Conservation (phyloP, 306 rosid species). For the Vicia sativa region DNA sequence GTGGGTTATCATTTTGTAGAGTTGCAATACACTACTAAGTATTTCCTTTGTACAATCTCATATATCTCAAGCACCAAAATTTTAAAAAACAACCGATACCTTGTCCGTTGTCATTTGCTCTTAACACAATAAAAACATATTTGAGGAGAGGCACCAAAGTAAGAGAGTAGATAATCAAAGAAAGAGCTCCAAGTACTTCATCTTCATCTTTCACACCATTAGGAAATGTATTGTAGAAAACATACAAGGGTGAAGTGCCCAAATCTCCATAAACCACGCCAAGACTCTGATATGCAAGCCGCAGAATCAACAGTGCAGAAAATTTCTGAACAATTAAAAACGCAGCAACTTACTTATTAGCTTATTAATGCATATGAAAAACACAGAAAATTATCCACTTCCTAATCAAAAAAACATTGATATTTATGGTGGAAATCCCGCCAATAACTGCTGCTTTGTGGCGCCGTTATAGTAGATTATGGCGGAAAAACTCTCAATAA, state of each 20-base stretch:
- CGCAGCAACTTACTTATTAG: slow-evolving; percentile 15
- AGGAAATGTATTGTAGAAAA: slow-evolving; percentile 94
- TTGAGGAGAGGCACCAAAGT: slow-evolving; percentile 94
- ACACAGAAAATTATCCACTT: slow-evolving; percentile 12
- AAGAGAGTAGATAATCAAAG: slow-evolving; percentile 95
- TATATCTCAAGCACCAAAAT: slow-evolving; percentile 31
- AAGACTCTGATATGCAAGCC: slow-evolving; percentile 95
- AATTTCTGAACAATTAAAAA: slow-evolving; percentile 66
- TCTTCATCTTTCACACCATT: slow-evolving; percentile 65
- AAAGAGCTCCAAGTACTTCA: slow-evolving; percentile 92
- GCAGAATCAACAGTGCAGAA: slow-evolving; percentile 77
- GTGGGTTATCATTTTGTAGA: slow-evolving; percentile 8
- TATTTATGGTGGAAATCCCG: not conserved
- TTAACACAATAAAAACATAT: slow-evolving; percentile 79
- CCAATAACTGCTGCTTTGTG: no score
- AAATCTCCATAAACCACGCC: slow-evolving; percentile 98
- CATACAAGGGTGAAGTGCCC: slow-evolving; percentile 98
- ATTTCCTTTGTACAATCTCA: slow-evolving; percentile 25
- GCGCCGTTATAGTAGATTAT: no score
- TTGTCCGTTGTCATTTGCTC: slow-evolving; percentile 99
- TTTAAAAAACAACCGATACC: slow-evolving; percentile 59
- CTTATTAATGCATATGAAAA: slow-evolving; percentile 6
- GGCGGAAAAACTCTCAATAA: no score
- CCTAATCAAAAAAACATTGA: slow-evolving; percentile 26
- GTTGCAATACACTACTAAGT: slow-evolving; percentile 12